Percentiles rank a stretch among this genome's conserved stretches.
Conservation (phyloP, 805 yeast species). For the Candida tibetensis region DNA sequence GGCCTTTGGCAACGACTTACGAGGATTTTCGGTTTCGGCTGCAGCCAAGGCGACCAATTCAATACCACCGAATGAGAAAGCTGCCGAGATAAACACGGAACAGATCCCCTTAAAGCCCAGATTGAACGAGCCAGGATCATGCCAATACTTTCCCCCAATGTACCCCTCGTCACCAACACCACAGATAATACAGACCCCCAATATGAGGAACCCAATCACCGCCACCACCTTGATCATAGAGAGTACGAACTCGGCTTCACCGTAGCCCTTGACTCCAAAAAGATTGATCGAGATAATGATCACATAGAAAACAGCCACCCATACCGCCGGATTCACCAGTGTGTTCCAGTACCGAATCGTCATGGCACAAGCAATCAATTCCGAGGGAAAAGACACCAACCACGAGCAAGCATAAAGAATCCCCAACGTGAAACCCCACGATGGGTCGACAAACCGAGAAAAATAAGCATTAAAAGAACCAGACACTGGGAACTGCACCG, state of each 20-base stretch:
- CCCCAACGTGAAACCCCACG: slow-evolving; percentile 53
- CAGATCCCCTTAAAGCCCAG: slow-evolving; percentile 24
- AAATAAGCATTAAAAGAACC: slow-evolving; percentile 52
- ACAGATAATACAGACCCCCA: slow-evolving; percentile 28
- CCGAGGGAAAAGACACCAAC: slow-evolving; percentile 34
- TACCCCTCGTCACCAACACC: slow-evolving; percentile 27
- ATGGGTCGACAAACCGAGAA: slow-evolving; percentile 54
- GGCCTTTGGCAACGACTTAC: slow-evolving; percentile 55
- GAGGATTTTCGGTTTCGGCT: slow-evolving; percentile 54
- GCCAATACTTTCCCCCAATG: slow-evolving; percentile 22
- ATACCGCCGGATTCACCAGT: slow-evolving; percentile 31
- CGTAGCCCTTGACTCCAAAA: slow-evolving; percentile 35
- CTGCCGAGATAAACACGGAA: slow-evolving; percentile 46
- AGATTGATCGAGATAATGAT: slow-evolving; percentile 32
- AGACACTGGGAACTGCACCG: slow-evolving; percentile 51
- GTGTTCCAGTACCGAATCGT: slow-evolving; percentile 36
- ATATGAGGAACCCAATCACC: slow-evolving; percentile 28
- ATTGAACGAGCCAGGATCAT: slow-evolving; percentile 20
- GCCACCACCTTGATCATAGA: slow-evolving; percentile 26
- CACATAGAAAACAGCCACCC: slow-evolving; percentile 37
- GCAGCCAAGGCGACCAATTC: slow-evolving; percentile 61
- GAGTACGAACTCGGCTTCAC: slow-evolving; percentile 28
- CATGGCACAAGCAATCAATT: slow-evolving; percentile 33
- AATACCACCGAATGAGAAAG: slow-evolving; percentile 61
- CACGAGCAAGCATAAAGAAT: slow-evolving; percentile 42